Percentiles rank a stretch among this genome's conserved stretches.
Conservation (phyloP, 805 yeast genomes). For the Saturnispora silvae region DNA sequence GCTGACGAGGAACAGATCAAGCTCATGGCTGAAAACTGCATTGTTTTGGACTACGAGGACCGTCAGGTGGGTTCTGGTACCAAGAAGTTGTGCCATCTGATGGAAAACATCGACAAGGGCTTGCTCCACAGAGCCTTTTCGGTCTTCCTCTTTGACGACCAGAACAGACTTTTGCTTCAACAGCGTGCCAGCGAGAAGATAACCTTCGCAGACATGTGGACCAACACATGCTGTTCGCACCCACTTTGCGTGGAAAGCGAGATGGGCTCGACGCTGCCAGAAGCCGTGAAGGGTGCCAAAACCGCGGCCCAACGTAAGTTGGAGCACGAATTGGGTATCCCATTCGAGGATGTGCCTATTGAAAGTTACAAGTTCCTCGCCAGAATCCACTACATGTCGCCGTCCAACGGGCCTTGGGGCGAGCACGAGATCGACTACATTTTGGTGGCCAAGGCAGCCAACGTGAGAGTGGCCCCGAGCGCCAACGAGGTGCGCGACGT, state of each 20-base stretch:
- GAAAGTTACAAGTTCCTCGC: slow-evolving; percentile 74
- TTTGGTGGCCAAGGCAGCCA: slow-evolving; percentile 53
- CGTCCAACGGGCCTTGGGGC: slow-evolving; percentile 77
- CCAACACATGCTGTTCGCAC: slow-evolving; percentile 97
- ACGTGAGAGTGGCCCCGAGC: slow-evolving; percentile 39
- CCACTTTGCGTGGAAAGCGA: slow-evolving; percentile 81
- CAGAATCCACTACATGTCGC: slow-evolving; percentile 90
- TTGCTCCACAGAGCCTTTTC: slow-evolving; percentile 92
- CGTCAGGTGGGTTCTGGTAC: slow-evolving; percentile 87
- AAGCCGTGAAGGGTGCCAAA: slow-evolving; percentile 68
- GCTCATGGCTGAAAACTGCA: slow-evolving; percentile 94
- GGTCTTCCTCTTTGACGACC: slow-evolving; percentile 79
- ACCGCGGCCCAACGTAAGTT: slow-evolving; percentile 87
- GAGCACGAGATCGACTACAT: slow-evolving; percentile 97
- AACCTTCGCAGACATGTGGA: slow-evolving; percentile 96
- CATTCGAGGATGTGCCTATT: slow-evolving; percentile 42
- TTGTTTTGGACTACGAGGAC: slow-evolving; percentile 83
- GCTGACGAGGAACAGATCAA: slow-evolving; percentile 91
- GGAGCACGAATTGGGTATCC: slow-evolving; percentile 86
- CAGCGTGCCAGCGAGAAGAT: slow-evolving; percentile 95
- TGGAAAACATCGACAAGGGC: slow-evolving; percentile 80
- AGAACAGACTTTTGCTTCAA: slow-evolving; percentile 71
- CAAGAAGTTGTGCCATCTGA: slow-evolving; percentile 79
- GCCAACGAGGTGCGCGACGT: slow-evolving; percentile 80
- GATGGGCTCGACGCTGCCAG: slow-evolving; percentile 50